Percentiles rank a stretch among this genome's conserved stretches.
phyloP scores from a whole-genome alignment of 805 yeast species.

The Monosporozyma siamensis region DNA sequence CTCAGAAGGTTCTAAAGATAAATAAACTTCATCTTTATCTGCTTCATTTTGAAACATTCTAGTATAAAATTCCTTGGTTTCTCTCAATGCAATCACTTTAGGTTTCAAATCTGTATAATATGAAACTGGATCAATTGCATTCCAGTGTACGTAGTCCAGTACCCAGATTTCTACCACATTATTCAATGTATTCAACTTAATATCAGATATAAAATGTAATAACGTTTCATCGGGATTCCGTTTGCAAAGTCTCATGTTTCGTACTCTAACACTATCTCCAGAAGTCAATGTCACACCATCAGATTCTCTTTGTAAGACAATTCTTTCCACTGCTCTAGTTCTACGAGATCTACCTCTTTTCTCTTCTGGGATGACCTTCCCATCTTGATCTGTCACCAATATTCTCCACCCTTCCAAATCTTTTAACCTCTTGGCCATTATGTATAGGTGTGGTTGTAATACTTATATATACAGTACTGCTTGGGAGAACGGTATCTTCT shows the following conservation, averaged over 20 bases:
- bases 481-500: no score
- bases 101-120: slow-evolving; percentile 18
- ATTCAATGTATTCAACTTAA: slow-evolving; percentile 37
- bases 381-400: slow-evolving; percentile 14
- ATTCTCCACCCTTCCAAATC: slow-evolving; percentile 21
- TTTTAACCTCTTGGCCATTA: slow-evolving; percentile 15
- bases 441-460: no score
- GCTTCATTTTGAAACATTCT: slow-evolving; percentile 13
- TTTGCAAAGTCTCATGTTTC: slow-evolving; percentile 12
- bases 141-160: slow-evolving; percentile 34
- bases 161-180: slow-evolving; percentile 40
- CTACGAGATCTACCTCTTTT: slow-evolving; percentile 12
- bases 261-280: slow-evolving; percentile 43
- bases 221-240: not conserved
- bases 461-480: no score
- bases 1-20: slow-evolving; percentile 40
- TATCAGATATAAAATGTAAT: slow-evolving; percentile 36
- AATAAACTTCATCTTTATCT: slow-evolving; percentile 38
- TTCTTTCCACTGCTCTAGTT: slow-evolving; percentile 5
- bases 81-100: slow-evolving; percentile 11
- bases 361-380: slow-evolving; percentile 9
- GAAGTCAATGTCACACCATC: slow-evolving; percentile 39
- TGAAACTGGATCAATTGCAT: slow-evolving; percentile 28
- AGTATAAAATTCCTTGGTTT: slow-evolving; percentile 7
- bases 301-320: slow-evolving; percentile 29